Percentiles rank a stretch among this genome's conserved stretches.
These are phyloP conservation scores for Tetrapyrgos nigripes DNA, from an alignment of 1,284 basidiomycete species.

Conservation along the genomic window DNA sequence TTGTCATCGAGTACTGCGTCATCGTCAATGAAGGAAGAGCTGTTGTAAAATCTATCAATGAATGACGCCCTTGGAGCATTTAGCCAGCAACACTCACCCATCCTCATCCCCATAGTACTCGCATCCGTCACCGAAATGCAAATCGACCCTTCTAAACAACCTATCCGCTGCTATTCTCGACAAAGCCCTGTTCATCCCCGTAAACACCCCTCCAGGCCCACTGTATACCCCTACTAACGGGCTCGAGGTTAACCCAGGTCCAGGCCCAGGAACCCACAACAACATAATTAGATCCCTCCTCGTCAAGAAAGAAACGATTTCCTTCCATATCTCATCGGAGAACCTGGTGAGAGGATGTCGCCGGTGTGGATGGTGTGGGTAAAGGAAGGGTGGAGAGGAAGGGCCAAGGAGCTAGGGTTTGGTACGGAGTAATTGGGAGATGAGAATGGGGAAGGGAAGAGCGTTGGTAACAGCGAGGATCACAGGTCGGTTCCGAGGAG, in stretches of 20 bases:
- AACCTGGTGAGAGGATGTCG: conserved; percentile 51
- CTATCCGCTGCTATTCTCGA: conserved; percentile 73
- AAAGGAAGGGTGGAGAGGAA: conserved; percentile 38
- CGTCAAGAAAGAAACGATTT: conserved; percentile 67
- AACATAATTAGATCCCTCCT: conserved; percentile 70
- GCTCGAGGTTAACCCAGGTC: too few species aligned
- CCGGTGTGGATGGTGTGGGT: too few species aligned
- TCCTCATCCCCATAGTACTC: too few species aligned
- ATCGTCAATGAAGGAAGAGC: too few species aligned
- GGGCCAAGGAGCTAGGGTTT: conserved; percentile 27
- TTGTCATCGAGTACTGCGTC: too few species aligned
- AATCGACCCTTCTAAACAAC: conserved; percentile 66
- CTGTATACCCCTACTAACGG: too few species aligned
- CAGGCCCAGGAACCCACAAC: conserved; percentile 66
- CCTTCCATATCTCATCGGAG: conserved; percentile 74
- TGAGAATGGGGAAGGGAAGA: conserved; percentile 1
- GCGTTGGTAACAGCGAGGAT: too few species aligned
- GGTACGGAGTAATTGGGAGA: conserved; percentile 11
- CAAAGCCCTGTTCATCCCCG: too few species aligned
- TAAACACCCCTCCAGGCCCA: too few species aligned
- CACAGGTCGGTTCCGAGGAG: too few species aligned
- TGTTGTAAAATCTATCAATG: too few species aligned
- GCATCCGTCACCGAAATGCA: conserved; percentile 55
- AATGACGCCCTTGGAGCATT: too few species aligned
- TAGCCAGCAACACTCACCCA: not conserved